A percentile compares a stretch with the other conserved stretches of the same genome.
Conservation (phyloP, 768 basidiomycete genomes). For the Xerocomellus amylosporus region DNA sequence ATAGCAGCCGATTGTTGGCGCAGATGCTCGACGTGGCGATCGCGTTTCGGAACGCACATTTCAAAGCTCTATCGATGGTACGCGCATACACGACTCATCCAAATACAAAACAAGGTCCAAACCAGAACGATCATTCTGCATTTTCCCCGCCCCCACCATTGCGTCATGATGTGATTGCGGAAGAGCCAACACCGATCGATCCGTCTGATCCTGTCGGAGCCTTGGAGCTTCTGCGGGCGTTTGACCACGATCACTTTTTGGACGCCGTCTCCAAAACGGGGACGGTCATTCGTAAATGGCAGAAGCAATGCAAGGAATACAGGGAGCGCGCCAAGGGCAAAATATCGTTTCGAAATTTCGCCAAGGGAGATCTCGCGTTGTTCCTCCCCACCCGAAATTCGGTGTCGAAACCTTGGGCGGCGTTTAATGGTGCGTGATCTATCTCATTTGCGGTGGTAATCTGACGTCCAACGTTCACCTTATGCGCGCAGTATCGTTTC, state of each 20-base stretch:
- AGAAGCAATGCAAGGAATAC: constrained; percentile 95
- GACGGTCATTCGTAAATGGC: constrained; percentile 92
- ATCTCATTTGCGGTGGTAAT: not conserved
- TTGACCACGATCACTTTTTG: constrained; percentile 82
- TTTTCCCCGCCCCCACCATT: constrained; percentile 46
- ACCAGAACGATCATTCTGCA: constrained; percentile 20
- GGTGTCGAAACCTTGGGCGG: constrained; percentile 93
- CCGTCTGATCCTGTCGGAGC: constrained; percentile 71
- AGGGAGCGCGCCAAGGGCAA: constrained; percentile 94
- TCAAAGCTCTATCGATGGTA: constrained; percentile 63
- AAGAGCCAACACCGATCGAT: constrained; percentile 74
- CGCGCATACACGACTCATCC: constrained; percentile 57
- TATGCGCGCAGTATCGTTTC: constrained; percentile 73
- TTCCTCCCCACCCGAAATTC: constrained; percentile 97
- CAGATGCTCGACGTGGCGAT: constrained; percentile 81
- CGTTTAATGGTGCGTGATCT: constrained; percentile 82
- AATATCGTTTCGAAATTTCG: constrained; percentile 93
- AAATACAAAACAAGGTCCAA: constrained; percentile 44
- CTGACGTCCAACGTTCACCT: not conserved
- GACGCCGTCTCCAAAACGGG: constrained; percentile 80
- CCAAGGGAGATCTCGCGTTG: constrained; percentile 91
- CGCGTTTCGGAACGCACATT: constrained; percentile 72
- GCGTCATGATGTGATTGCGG: constrained; percentile 48
- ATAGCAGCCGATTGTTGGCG: constrained; percentile 65
- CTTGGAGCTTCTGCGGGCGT: constrained; percentile 64